These are phyloP conservation scores for Verticillium longisporum DNA, from an alignment of 2,329 filamentous ascomycete genomes.

Conservation along the genomic window DNA sequence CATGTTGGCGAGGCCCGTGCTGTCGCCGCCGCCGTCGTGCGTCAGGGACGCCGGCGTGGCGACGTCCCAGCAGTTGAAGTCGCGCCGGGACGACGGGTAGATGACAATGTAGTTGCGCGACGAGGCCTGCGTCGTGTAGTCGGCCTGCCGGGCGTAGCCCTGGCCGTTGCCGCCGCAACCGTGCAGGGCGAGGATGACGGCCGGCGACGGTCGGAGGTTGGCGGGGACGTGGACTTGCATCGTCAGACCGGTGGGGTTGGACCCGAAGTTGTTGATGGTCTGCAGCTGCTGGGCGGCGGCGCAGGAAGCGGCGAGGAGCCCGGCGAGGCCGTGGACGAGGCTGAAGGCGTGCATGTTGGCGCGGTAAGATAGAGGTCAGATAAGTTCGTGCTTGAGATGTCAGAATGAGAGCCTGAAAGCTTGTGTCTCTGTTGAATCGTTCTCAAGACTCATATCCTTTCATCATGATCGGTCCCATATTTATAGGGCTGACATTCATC, in stretches of 20 bases:
- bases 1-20: slow-evolving; percentile 41
- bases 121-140: slow-evolving; percentile 24
- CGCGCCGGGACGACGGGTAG: slow-evolving; percentile 17
- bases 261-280: slow-evolving; percentile 6
- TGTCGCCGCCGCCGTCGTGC: slow-evolving; percentile 41
- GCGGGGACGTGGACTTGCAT: slow-evolving; percentile 8
- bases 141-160: slow-evolving; percentile 4
- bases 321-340: neutral
- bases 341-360: neutral
- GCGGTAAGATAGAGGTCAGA: neutral
- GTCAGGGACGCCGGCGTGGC: slow-evolving; percentile 32
- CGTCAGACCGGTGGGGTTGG: slow-evolving; percentile 9
- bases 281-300: slow-evolving; percentile 3
- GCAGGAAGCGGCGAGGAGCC: neutral
- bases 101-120: slow-evolving; percentile 36
- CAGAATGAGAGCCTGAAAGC: neutral
- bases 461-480: neutral
- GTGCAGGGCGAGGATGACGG: slow-evolving; percentile 10
- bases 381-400: neutral
- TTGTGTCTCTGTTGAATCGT: neutral
- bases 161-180: slow-evolving; percentile 10
- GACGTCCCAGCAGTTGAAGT: slow-evolving; percentile 42
- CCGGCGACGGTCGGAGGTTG: slow-evolving; percentile 4
- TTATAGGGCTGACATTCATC: neutral
- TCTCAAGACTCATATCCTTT: neutral